Conservation (phyloP, 306 rosid genomes). For the Alnus glutinosa region DNA sequence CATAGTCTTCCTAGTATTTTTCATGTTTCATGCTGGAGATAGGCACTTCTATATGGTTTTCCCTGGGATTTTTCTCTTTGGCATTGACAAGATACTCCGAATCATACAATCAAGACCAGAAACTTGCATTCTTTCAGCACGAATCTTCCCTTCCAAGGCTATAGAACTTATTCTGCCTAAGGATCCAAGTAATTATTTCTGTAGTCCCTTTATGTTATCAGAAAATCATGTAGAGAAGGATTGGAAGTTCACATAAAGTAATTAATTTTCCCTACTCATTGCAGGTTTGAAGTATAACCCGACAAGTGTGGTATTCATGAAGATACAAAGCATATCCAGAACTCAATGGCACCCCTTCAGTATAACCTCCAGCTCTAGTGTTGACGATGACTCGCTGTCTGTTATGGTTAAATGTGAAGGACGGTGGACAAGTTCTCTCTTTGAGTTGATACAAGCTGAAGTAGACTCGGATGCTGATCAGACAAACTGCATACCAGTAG, state of each 20-base stretch:
- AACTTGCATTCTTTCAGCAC: constrained; percentile 67
- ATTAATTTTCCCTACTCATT: constrained; percentile 22
- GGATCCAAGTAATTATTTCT: constrained; percentile 57
- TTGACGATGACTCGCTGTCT: constrained; percentile 53
- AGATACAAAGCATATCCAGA: constrained; percentile 75
- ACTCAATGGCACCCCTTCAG: constrained; percentile 94
- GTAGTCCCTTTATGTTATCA: not conserved
- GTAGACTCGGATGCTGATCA: constrained; percentile 42
- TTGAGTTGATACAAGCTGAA: constrained; percentile 53
- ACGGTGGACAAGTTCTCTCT: constrained; percentile 77
- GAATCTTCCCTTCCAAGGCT: constrained; percentile 63
- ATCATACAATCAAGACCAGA: constrained; percentile 72
- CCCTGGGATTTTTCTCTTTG: constrained; percentile 80
- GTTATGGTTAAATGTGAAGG: constrained; percentile 74
- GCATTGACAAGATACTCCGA: constrained; percentile 74
- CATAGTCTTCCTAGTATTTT: constrained; percentile 66
- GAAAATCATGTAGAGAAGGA: not conserved
- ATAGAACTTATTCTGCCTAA: constrained; percentile 71
- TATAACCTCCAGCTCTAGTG: constrained; percentile 71
- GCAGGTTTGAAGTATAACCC: constrained; percentile 77
- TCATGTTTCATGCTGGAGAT: constrained; percentile 92
- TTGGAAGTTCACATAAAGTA: not conserved
- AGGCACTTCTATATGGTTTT: constrained; percentile 79
- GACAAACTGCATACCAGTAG: constrained; percentile 57
- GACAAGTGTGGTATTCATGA: constrained; percentile 78